Percentiles rank a stretch among this genome's conserved stretches.
Conservation (phyloP, 352 stramenopile species). For the Pythium sp. region DNA sequence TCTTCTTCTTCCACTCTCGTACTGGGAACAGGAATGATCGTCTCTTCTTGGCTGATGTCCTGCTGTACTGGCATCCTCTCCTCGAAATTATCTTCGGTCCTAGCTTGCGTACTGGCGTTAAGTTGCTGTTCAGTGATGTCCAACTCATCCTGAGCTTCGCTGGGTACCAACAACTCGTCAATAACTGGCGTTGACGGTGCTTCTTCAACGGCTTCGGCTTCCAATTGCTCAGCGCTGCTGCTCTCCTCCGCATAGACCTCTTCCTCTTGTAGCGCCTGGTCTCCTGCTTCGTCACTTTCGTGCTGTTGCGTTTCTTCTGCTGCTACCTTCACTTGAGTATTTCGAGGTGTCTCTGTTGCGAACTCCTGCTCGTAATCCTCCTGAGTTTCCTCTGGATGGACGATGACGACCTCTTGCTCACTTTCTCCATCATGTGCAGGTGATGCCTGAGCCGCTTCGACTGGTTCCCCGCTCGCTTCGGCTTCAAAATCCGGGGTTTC, state of each 20-base stretch:
- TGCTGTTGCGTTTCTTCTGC: neutral
- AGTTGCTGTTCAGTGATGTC: neutral
- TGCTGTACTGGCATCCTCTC: neutral
- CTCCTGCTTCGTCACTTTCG: neutral
- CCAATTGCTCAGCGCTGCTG: neutral
- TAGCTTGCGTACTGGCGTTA: too few relatives aligned
- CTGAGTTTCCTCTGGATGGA: neutral
- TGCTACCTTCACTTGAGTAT: neutral
- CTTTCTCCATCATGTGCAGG: neutral
- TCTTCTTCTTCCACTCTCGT: neutral
- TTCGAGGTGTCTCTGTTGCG: constrained; percentile 4
- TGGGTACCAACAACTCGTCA: neutral
- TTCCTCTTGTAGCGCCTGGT: neutral
- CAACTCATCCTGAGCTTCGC: neutral
- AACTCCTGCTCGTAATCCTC: constrained; percentile 13
- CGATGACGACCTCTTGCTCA: neutral
- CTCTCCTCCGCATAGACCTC: neutral
- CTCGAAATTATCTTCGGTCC: neutral
- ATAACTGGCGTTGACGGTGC: neutral
- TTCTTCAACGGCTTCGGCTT: neutral
- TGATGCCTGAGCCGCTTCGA: neutral
- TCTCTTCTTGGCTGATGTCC: neutral
- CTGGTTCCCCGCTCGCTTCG: neutral
- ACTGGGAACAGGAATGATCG: neutral
- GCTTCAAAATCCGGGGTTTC: neutral